A percentile compares a stretch with the other conserved stretches of the same genome.
phyloP scores from a whole-genome alignment of 2,329 filamentous ascomycete species.

The Aureobasidium vineae region DNA sequence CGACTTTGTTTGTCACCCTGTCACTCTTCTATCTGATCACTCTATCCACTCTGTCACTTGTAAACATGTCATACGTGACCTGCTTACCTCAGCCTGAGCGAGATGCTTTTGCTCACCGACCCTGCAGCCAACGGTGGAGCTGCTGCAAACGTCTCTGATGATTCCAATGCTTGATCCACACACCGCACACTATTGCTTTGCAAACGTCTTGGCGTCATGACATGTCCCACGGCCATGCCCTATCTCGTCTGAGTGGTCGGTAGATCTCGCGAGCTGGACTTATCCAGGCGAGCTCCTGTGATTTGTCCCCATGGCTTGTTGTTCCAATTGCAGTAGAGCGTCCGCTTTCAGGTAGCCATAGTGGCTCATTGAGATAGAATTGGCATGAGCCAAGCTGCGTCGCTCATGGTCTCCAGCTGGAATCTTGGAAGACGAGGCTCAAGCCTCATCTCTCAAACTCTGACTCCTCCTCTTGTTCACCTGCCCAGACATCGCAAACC shows the following conservation, averaged over 20 bases:
- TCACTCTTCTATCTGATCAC: neutral
- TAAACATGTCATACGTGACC: neutral
- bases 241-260: neutral
- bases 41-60: neutral
- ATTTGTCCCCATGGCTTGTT: neutral
- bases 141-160: neutral
- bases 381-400: neutral
- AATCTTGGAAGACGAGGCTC: neutral
- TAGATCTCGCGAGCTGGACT: neutral
- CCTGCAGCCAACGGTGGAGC: slow-evolving; percentile 3
- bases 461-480: slow-evolving; percentile 11
- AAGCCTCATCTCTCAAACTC: neutral
- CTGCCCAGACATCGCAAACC: slow-evolving; percentile 21
- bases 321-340: neutral
- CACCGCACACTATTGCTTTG: neutral
- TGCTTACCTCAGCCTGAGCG: neutral
- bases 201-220: neutral
- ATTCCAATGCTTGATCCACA: slow-evolving; percentile 1
- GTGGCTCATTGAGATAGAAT: neutral
- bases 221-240: neutral
- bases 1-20: neutral
- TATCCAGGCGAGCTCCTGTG: neutral
- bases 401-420: neutral
- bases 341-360: neutral
- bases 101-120: slow-evolving; percentile 1